Percentiles rank a stretch among this genome's conserved stretches.
These are phyloP conservation scores for Coniochaeta sp. DNA, from an alignment of 2,329 filamentous ascomycete species.

Conservation along the genomic window DNA sequence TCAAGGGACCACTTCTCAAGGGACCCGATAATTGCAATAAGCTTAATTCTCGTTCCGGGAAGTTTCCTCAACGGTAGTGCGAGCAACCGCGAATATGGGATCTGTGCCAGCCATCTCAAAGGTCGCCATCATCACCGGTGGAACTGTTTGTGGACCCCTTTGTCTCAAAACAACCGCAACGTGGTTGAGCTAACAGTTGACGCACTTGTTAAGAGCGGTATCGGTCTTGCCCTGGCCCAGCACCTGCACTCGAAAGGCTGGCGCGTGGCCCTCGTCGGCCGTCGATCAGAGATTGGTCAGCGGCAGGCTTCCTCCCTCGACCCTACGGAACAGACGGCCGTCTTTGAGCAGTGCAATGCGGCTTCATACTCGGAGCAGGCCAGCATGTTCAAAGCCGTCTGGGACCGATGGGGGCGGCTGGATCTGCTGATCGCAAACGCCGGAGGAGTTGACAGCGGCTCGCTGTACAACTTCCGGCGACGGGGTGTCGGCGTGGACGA, in stretches of 20 bases:
- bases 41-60: too few relatives aligned
- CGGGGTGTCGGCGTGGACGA: conserved; percentile 4
- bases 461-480: conserved; percentile 7
- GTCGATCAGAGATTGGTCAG: conserved; percentile 2
- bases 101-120: background rate
- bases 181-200: background rate
- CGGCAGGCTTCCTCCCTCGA: conserved; percentile 1
- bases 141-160: background rate
- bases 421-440: conserved; percentile 11
- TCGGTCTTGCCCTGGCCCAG: conserved; percentile 4
- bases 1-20: too few relatives aligned
- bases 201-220: conserved; percentile 4
- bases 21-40: too few relatives aligned
- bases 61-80: too few relatives aligned
- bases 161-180: background rate
- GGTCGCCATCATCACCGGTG: conserved; percentile 7
- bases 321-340: conserved; percentile 5
- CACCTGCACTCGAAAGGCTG: conserved; percentile 6
- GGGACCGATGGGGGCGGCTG: conserved; percentile 8
- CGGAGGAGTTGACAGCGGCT: conserved; percentile 8
- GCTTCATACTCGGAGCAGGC: conserved; percentile 8
- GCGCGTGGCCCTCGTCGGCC: conserved; percentile 5
- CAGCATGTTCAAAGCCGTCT: conserved; percentile 8
- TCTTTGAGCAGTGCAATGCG: conserved; percentile 10
- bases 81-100: background rate